Conservation (phyloP, 768 basidiomycete species). For the Lentinula edodes region DNA sequence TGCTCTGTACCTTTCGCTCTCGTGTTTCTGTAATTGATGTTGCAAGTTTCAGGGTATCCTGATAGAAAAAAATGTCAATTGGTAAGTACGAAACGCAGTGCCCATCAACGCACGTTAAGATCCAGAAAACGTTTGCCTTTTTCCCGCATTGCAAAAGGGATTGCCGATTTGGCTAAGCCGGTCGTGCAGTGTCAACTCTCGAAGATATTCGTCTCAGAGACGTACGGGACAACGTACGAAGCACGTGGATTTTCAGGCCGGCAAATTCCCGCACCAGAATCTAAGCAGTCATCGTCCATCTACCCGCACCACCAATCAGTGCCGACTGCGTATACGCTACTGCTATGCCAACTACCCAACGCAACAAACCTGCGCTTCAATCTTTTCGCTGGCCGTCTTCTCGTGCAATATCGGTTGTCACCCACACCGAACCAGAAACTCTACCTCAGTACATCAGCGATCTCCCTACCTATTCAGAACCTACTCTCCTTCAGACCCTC, state of each 20-base stretch:
- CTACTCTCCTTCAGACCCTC: neutral
- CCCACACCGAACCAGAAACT: neutral
- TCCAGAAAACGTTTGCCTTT: constrained; percentile 30
- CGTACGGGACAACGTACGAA: too few relatives aligned
- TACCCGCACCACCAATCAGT: neutral
- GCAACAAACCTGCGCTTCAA: neutral
- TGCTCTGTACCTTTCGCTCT: constrained; percentile 37
- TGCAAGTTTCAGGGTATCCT: constrained; percentile 47
- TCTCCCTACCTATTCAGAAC: neutral
- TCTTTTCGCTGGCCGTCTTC: neutral
- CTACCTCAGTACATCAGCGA: neutral
- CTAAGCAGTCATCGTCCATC: neutral
- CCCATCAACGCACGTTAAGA: constrained; percentile 20
- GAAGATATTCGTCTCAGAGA: neutral
- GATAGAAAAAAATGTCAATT: constrained; percentile 12
- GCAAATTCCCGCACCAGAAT: too few relatives aligned
- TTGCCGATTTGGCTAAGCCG: neutral
- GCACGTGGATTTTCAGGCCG: too few relatives aligned
- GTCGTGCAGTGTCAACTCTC: neutral
- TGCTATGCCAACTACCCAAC: neutral
- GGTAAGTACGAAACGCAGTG: neutral
- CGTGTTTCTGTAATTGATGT: constrained; percentile 37
- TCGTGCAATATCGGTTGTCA: neutral
- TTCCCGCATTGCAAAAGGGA: constrained; percentile 17
- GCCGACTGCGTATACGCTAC: neutral